Evolutionary conservation across 805 yeast genomes (phyloP).

Genomic region (Saturnispora saitoi): DNA sequence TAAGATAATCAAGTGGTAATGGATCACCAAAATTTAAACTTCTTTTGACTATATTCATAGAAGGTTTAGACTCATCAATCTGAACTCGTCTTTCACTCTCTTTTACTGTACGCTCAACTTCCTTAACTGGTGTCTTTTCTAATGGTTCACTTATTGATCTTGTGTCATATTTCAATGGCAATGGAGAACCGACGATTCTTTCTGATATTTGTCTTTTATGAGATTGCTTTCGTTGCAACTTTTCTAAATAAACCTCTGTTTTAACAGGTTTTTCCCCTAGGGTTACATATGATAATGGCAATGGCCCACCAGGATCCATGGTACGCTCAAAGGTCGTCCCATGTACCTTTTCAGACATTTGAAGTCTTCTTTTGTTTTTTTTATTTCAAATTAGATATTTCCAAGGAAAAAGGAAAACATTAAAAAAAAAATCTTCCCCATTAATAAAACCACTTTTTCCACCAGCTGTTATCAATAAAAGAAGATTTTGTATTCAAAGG

Average conservation of each 20-base stretch:
- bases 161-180: conserved; percentile 3
- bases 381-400: not conserved
- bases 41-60: not conserved
- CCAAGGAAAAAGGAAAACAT: not conserved
- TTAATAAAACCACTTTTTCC: not conserved
- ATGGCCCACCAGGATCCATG: conserved; percentile 4
- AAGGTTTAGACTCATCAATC: not conserved
- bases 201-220: not conserved
- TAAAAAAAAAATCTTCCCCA: not conserved
- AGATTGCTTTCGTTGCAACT: not conserved
- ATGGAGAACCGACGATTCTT: not conserved
- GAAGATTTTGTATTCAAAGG: not conserved
- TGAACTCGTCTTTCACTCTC: not conserved
- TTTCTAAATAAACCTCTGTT: conserved; percentile 1
- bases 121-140: not conserved
- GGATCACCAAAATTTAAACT: conserved; percentile 20
- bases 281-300: conserved; percentile 4
- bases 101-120: not conserved
- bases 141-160: not conserved
- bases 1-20: conserved; percentile 19
- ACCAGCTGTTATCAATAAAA: not conserved
- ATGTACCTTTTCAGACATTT: conserved; percentile 7
- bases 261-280: not conserved
- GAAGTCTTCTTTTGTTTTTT: not conserved
- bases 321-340: not conserved